A percentile compares a stretch with the other conserved stretches of the same genome.
These are phyloP conservation scores for Rhizopus arrhizus DNA, from an alignment of 371 early-diverging fungal species.

Conservation along the genomic window DNA sequence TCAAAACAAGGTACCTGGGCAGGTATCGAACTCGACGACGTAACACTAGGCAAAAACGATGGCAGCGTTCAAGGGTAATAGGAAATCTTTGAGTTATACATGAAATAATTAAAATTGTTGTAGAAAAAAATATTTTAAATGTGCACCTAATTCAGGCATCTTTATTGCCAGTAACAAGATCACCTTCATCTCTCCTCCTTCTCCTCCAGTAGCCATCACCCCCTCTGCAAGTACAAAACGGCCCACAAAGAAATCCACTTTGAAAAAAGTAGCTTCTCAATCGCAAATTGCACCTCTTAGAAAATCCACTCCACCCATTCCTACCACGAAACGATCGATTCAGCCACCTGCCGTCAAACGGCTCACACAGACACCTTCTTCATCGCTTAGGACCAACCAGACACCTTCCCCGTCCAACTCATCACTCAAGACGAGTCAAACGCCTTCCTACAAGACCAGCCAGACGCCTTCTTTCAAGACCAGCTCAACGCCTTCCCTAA, in stretches of 20 bases:
- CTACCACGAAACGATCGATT: conserved; percentile 7
- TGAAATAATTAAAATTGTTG: neutral
- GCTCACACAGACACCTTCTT: conserved; percentile 1
- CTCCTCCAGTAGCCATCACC: conserved; percentile 6
- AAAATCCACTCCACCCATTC: conserved; percentile 11
- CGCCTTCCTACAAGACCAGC: neutral
- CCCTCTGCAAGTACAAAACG: conserved; percentile 5
- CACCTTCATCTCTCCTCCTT: conserved; percentile 26
- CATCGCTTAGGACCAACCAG: conserved; percentile 1
- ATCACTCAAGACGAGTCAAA: neutral
- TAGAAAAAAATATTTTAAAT: conserved; percentile 64
- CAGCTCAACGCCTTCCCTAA: conserved; percentile 1
- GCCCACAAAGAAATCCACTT: neutral
- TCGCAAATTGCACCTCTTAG: neutral
- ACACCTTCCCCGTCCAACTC: conserved; percentile 14
- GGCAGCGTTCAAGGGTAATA: conserved; percentile 70
- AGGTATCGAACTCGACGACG: conserved; percentile 67
- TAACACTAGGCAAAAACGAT: conserved; percentile 78
- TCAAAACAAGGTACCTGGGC: conserved; percentile 72
- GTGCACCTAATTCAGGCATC: conserved; percentile 69
- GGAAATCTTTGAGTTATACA: neutral
- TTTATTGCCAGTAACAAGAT: conserved; percentile 71
- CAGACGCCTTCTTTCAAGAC: conserved; percentile 8
- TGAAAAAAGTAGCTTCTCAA: conserved; percentile 8
- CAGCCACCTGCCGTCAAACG: conserved; percentile 2